Evolutionary conservation across 139 green algal genomes (phyloP).

Genomic region (Tetradesmus obliquus): DNA sequence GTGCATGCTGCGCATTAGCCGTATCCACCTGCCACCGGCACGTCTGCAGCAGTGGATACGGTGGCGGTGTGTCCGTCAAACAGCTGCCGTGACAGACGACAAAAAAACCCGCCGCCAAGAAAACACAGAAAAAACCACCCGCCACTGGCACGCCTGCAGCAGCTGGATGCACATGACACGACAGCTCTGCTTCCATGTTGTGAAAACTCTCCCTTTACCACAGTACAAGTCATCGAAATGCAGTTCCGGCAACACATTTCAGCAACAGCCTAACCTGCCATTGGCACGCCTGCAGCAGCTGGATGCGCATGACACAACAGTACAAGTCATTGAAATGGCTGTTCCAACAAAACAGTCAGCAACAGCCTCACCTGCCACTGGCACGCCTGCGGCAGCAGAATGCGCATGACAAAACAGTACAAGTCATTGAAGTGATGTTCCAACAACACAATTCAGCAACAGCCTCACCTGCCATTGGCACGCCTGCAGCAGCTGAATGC

Average conservation of each 20-base stretch:
- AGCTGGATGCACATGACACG: slow-evolving; percentile 35
- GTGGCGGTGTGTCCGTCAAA: slow-evolving; percentile 29
- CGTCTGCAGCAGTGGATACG: slow-evolving; percentile 35
- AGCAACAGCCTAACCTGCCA: slow-evolving; percentile 30
- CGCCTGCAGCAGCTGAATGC: slow-evolving; percentile 40
- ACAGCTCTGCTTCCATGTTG: not conserved
- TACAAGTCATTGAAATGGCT: not conserved
- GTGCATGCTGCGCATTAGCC: no score
- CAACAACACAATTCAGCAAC: not conserved
- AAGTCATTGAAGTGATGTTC: not conserved
- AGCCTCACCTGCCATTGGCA: slow-evolving; percentile 39
- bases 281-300: slow-evolving; percentile 29
- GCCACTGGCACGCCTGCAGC: slow-evolving; percentile 1
- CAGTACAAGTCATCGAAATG: no score
- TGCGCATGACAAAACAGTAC: slow-evolving; percentile 15
- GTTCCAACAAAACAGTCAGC: no score
- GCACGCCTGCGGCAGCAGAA: slow-evolving; percentile 31
- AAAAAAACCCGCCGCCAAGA: no score
- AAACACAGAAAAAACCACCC: not conserved
- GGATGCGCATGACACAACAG: slow-evolving; percentile 32
- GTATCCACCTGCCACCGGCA: slow-evolving; percentile 36
- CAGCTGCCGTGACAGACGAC: not conserved
- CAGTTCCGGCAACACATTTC: not conserved
- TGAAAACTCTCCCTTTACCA: not conserved
- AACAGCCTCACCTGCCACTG: not conserved